phyloP scores from a whole-genome alignment of 2,329 filamentous ascomycete genomes.

The Trichoderma pleuroti region DNA sequence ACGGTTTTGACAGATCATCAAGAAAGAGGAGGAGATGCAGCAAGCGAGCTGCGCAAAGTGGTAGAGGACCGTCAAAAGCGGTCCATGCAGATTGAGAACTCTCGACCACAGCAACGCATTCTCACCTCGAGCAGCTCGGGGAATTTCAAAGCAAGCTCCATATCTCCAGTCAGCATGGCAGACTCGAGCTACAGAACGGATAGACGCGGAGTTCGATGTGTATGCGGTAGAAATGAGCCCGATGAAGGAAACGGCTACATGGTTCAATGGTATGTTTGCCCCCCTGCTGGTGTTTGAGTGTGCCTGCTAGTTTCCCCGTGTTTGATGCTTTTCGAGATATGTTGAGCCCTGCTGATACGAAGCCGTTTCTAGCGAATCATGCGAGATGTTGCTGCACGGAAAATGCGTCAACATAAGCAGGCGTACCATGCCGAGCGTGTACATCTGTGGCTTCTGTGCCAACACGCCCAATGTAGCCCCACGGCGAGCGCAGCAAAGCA shows the following conservation, averaged over 20 bases:
- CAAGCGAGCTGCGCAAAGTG: conserved; percentile 58
- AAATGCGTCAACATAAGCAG: conserved; percentile 58
- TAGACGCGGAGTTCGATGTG: conserved; percentile 50
- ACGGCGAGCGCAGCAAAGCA: conserved; percentile 46
- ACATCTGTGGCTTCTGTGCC: conserved; percentile 62
- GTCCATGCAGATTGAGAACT: conserved; percentile 30
- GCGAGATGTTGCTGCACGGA: conserved; percentile 64
- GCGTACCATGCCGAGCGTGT: conserved; percentile 56
- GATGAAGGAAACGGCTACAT: conserved; percentile 53
- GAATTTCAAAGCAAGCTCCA: conserved; percentile 36
- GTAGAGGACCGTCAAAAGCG: conserved; percentile 50
- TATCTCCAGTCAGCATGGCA: conserved; percentile 51
- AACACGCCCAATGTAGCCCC: conserved; percentile 55
- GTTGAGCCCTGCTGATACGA: not conserved
- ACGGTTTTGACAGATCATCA: conserved; percentile 50
- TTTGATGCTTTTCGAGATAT: not conserved
- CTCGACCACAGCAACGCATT: conserved; percentile 35
- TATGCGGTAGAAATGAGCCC: conserved; percentile 47
- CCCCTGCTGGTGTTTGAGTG: not conserved
- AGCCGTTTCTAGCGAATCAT: conserved; percentile 51
- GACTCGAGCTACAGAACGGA: conserved; percentile 45
- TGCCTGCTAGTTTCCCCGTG: not conserved
- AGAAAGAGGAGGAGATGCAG: conserved; percentile 51
- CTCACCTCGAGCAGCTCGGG: conserved; percentile 31
- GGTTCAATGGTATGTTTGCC: conserved; percentile 59